Evolutionary conservation across 1,139 yeast species (phyloP), one percentile per base, ranked within the genome.

Genomic region (Meyerozyma elateridarum): DNA sequence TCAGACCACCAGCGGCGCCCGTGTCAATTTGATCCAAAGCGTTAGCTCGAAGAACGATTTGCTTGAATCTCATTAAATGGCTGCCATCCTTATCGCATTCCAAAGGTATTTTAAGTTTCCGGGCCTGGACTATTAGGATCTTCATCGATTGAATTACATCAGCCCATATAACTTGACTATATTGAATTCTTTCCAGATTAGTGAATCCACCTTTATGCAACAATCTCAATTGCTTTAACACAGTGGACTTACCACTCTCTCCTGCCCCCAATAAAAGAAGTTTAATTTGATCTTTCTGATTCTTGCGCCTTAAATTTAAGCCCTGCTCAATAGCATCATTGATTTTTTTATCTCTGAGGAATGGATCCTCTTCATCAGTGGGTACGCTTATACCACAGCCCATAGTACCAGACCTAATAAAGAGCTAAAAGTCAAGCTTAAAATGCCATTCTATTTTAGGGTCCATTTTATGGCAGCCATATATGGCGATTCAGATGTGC

Each of bases 181-280:
- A 93, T 51, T 85, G 93, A 29, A 68, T 55, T 33, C 95, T 65
- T 54, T 93, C 98, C 44, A 78, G 84, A 28, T 73, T 74, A 2
- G 82, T 70, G 58, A 89, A 91, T 4, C 96, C 95, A 18, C 85
- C 82, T 41, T 87, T 85, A 55, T 91, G 97, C 32, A 88, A 57
- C 20, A 91, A 64, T 46, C 84, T 76, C 76, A 91, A 75, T 54
- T 93, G 98, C 55, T 91, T 93, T 40, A 91, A 63, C n/a, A 91
- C 95, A 0, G 99, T 91, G 3, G 95, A 85, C 54, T 91, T 91
- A 6, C 99, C 98, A 35, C 91, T 79, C 57, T 91, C 99, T 6
- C 98, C 98, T 0, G 97, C 89, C 16, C 98, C 98, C 18, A 88
- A 60, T 13, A 88, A 61, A 30, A 89, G 59, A 37, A 89, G 64